Percentiles rank a stretch among this genome's conserved stretches.
Conservation (phyloP, 495 filamentous ascomycete species). For the Penicillium paradoxum region DNA sequence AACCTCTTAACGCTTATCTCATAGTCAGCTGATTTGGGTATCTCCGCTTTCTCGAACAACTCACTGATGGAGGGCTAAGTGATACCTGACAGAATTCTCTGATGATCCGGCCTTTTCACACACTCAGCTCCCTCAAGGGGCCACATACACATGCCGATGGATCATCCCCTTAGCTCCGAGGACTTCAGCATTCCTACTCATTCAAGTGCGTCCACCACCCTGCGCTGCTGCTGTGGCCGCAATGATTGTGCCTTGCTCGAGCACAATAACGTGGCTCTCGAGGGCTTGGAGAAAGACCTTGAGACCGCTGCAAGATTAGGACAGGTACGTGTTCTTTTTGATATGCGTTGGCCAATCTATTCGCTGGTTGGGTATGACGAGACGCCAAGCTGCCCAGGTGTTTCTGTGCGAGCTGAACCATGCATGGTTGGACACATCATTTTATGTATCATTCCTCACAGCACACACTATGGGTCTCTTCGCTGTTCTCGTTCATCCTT, state of each 20-base stretch:
- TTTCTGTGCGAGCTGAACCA: constrained; percentile 9
- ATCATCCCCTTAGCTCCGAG: constrained; percentile 27
- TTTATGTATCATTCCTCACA: constrained; percentile 15
- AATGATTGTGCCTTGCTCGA: constrained; percentile 72
- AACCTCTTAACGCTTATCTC: not conserved
- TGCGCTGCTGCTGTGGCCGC: constrained; percentile 79
- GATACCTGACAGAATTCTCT: constrained; percentile 9
- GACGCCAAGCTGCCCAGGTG: not conserved
- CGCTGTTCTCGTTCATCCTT: constrained; percentile 4
- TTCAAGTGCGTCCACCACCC: constrained; percentile 24
- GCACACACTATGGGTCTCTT: not conserved
- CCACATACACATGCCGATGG: constrained; percentile 29
- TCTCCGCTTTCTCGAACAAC: constrained; percentile 3
- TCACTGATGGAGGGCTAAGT: not conserved
- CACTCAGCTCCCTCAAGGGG: constrained; percentile 15
- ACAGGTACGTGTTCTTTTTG: constrained; percentile 57
- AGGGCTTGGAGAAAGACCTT: constrained; percentile 80
- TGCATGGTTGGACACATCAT: constrained; percentile 25
- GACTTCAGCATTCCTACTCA: constrained; percentile 38
- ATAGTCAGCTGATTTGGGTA: not conserved
- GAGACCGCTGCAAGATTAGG: constrained; percentile 78
- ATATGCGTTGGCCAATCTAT: constrained; percentile 2
- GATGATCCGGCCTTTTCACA: constrained; percentile 10
- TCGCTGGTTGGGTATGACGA: not conserved
- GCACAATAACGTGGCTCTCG: constrained; percentile 71